Conservation (phyloP, 352 stramenopile species). For the Globisporangium heterothallicum region DNA sequence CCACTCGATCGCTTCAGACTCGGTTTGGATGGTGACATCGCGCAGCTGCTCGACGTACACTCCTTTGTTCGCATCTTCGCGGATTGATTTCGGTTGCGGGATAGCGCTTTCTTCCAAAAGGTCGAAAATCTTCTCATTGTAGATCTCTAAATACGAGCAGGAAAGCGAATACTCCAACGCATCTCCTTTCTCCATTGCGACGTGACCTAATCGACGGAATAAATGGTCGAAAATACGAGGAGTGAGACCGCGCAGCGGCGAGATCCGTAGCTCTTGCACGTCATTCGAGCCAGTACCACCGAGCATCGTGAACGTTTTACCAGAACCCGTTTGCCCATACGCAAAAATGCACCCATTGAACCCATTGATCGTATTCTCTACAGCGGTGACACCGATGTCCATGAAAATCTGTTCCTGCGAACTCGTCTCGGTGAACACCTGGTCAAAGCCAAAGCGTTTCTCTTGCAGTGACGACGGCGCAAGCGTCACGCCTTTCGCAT, state of each 20-base stretch:
- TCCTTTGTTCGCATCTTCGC: conserved; percentile 68
- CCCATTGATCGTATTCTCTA: conserved; percentile 78
- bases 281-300: conserved; percentile 30
- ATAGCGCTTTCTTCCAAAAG: conserved; percentile 58
- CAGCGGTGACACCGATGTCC: conserved; percentile 59
- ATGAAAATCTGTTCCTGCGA: conserved; percentile 81
- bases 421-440: conserved; percentile 62
- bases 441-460: conserved; percentile 84
- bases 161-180: conserved; percentile 54
- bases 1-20: conserved; percentile 65
- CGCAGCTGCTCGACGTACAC: conserved; percentile 81
- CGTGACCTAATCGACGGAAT: conserved; percentile 49
- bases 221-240: conserved; percentile 81
- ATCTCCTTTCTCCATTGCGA: conserved; percentile 36
- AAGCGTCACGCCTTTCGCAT: conserved; percentile 58
- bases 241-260: conserved; percentile 63
- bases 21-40: conserved; percentile 55
- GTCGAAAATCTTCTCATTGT: conserved; percentile 89
- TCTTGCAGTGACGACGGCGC: conserved; percentile 54
- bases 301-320: conserved; percentile 89
- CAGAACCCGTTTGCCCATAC: conserved; percentile 84
- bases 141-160: conserved; percentile 89
- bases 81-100: conserved; percentile 58
- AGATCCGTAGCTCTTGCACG: conserved; percentile 38
- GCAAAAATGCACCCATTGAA: conserved; percentile 90